Conservation (phyloP, 2,329 filamentous ascomycete genomes). For the Clonostachys byssicola region DNA sequence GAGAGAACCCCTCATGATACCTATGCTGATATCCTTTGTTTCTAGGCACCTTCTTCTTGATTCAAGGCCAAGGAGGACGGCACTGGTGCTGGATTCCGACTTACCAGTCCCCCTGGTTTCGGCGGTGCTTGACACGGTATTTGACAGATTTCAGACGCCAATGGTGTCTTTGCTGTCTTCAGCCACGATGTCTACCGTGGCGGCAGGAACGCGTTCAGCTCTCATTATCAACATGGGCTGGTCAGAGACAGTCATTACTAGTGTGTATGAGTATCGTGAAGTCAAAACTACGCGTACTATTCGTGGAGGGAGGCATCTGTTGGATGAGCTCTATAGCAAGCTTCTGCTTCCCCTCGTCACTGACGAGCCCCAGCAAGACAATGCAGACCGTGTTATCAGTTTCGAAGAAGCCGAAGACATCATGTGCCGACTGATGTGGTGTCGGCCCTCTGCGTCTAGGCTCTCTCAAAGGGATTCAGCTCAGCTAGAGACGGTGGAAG, state of each 20-base stretch:
- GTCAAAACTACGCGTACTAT: slow-evolving; percentile 66
- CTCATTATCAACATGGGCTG: slow-evolving; percentile 89
- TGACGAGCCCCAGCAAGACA: slow-evolving; percentile 13
- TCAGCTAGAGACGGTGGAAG: slow-evolving; percentile 43
- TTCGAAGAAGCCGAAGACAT: slow-evolving; percentile 85
- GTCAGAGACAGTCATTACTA: slow-evolving; percentile 82
- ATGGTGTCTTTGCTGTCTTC: slow-evolving; percentile 77
- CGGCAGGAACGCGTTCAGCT: slow-evolving; percentile 80
- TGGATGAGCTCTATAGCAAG: slow-evolving; percentile 60
- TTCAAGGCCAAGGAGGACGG: slow-evolving; percentile 69
- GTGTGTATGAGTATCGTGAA: slow-evolving; percentile 87
- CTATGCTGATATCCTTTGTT: slow-evolving; percentile 14
- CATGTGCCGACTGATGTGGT: slow-evolving; percentile 74
- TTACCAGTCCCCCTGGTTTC: slow-evolving; percentile 77
- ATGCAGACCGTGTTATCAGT: slow-evolving; percentile 36
- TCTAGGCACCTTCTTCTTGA: slow-evolving; percentile 63
- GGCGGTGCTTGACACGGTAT: slow-evolving; percentile 71
- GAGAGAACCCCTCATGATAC: neutral
- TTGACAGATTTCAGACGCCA: slow-evolving; percentile 75
- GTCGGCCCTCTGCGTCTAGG: slow-evolving; percentile 32
- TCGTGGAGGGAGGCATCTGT: slow-evolving; percentile 69
- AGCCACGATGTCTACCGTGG: slow-evolving; percentile 69
- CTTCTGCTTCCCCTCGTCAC: slow-evolving; percentile 39
- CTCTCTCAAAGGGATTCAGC: slow-evolving; percentile 29
- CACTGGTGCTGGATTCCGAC: slow-evolving; percentile 72